These are phyloP conservation scores for Dioszegia crocea DNA, from an alignment of 768 basidiomycete species.

Conservation along the genomic window DNA sequence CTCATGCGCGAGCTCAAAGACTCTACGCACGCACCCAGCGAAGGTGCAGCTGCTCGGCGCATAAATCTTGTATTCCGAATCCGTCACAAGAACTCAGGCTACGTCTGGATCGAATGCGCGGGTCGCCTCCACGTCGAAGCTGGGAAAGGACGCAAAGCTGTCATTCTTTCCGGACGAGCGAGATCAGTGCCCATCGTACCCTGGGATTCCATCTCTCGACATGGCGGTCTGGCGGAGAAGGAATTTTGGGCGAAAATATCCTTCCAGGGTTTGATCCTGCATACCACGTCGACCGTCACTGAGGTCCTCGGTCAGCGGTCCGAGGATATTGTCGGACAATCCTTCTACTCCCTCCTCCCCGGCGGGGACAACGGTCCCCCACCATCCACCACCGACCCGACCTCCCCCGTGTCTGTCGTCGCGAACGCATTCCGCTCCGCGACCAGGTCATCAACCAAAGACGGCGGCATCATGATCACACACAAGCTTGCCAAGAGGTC, in stretches of 20 bases:
- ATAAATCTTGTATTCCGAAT: conserved; percentile 86
- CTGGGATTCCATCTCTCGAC: conserved; percentile 60
- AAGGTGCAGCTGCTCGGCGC: conserved; percentile 44
- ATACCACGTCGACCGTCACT: conserved; percentile 44
- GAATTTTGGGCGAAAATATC: conserved; percentile 54
- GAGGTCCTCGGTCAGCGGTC: conserved; percentile 43
- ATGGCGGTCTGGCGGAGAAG: conserved; percentile 55
- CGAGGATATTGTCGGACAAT: conserved; percentile 50
- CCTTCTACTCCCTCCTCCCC: conserved; percentile 42
- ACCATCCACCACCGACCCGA: conserved; percentile 11
- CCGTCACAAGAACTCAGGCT: conserved; percentile 61
- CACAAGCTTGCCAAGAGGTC: conserved; percentile 43
- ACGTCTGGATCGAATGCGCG: conserved; percentile 87
- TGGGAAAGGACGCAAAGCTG: conserved; percentile 89
- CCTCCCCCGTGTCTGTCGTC: conserved; percentile 28
- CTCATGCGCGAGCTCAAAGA: conserved; percentile 84
- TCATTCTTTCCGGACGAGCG: conserved; percentile 79
- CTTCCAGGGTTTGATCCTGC: conserved; percentile 51
- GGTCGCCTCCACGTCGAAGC: conserved; percentile 86
- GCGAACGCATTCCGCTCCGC: conserved; percentile 14
- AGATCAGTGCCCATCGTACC: conserved; percentile 61
- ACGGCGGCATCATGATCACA: conserved; percentile 35
- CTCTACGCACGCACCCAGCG: conserved; percentile 44
- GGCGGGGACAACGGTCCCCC: conserved; percentile 42
- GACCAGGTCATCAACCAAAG: not conserved